A percentile compares a stretch with the other conserved stretches of the same genome.
phyloP scores from a whole-genome alignment of 2,329 filamentous ascomycete genomes.

The Trichoderma pleuroti region DNA sequence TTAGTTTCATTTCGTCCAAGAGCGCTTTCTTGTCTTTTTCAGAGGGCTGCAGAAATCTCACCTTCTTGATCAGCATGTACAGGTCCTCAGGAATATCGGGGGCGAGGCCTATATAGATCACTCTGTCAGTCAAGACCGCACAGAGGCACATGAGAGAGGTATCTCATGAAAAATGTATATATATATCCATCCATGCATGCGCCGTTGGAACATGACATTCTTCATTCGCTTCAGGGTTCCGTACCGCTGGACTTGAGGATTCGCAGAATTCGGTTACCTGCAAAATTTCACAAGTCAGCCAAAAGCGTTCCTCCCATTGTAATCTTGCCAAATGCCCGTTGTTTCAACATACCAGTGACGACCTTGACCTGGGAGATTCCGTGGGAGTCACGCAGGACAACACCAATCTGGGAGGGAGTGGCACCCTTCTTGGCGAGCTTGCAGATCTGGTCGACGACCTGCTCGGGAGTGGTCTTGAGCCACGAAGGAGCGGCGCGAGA shows the following conservation, averaged over 20 bases:
- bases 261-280: constrained; percentile 99
- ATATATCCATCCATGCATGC: constrained; percentile 27
- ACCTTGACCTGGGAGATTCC: constrained; percentile 97
- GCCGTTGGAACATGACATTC: constrained; percentile 21
- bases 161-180: constrained; percentile 29
- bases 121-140: constrained; percentile 92
- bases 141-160: constrained; percentile 64
- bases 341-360: constrained; percentile 72
- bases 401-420: constrained; percentile 98
- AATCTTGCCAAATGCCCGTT: background rate
- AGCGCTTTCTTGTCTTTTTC: too few relatives aligned
- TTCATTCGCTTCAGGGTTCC: constrained; percentile 42
- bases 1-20: background rate
- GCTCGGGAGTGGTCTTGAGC: constrained; percentile 98
- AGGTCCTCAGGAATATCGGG: constrained; percentile 99
- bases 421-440: constrained; percentile 99
- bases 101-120: constrained; percentile 85
- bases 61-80: constrained; percentile 99
- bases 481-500: constrained; percentile 87
- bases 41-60: constrained; percentile 38
- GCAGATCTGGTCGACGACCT: constrained; percentile 98
- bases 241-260: constrained; percentile 98
- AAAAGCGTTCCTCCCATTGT: background rate
- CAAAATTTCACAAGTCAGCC: constrained; percentile 37
- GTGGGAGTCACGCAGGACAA: constrained; percentile 96